phyloP scores from a whole-genome alignment of 208 protist species.

The Trichomonas gallinae region DNA sequence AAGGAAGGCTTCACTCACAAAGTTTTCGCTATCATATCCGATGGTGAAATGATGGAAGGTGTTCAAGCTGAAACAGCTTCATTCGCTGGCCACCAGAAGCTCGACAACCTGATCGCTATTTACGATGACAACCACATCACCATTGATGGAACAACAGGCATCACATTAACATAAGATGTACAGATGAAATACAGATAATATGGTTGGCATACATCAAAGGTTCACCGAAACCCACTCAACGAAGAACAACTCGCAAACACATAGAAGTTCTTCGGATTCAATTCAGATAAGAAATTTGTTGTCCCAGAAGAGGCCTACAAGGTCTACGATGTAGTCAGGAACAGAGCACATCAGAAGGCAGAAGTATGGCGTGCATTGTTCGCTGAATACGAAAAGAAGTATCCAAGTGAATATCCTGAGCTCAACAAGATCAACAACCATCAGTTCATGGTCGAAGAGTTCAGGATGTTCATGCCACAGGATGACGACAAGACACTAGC shows the following conservation, averaged over 20 bases:
- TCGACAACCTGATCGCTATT: slow-evolving; percentile 53
- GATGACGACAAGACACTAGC: slow-evolving; percentile 15
- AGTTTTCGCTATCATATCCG: slow-evolving; percentile 87
- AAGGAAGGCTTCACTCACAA: slow-evolving; percentile 65
- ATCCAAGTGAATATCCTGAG: slow-evolving; percentile 20
- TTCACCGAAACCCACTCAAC: slow-evolving; percentile 87
- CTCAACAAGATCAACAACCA: slow-evolving; percentile 41
- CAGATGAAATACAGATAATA: slow-evolving; percentile 72
- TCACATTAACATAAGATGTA: slow-evolving; percentile 88
- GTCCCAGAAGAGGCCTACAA: slow-evolving; percentile 63
- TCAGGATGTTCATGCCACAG: slow-evolving; percentile 60
- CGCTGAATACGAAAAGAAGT: slow-evolving; percentile 48
- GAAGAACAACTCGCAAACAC: slow-evolving; percentile 67
- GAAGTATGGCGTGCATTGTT: slow-evolving; percentile 61
- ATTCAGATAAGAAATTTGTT: slow-evolving; percentile 65
- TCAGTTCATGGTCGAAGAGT: slow-evolving; percentile 56
- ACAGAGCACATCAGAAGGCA: slow-evolving; percentile 31
- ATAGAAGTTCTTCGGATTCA: slow-evolving; percentile 71
- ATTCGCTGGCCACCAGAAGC: slow-evolving; percentile 49
- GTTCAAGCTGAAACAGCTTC: slow-evolving; percentile 50
- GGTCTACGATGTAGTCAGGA: slow-evolving; percentile 46
- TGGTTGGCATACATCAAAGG: slow-evolving; percentile 82
- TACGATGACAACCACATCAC: slow-evolving; percentile 56
- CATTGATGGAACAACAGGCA: slow-evolving; percentile 55
- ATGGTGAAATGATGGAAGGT: slow-evolving; percentile 84